Evolutionary conservation across 2,329 filamentous ascomycete species (phyloP), one percentile per base, ranked within the genome.

Genomic region (Colletotrichum viniferum): DNA sequence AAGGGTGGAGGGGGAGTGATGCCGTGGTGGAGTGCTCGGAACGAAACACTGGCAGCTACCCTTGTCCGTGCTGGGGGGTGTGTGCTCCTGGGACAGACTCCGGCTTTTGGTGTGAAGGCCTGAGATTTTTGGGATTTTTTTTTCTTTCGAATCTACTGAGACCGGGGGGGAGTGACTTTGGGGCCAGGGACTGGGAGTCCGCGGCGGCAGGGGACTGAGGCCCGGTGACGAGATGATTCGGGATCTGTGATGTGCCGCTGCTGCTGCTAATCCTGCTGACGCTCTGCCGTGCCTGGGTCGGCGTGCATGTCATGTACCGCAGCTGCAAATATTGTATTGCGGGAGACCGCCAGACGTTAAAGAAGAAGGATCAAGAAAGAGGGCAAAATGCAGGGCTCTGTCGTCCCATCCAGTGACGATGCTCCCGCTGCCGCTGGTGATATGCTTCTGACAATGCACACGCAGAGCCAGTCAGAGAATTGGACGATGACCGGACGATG

Each of bases 11-110:
- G 43, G 43, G 65, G 10, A 60, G 70, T 65, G 71, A 74, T 67
- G 71, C 71, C 60, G 71, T 48, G 74, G 52, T 74, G 74, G 74
- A 55, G 71, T 73, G 65, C 72, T 76, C 71, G 71, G 74, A 74
- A 74, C 74, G 71, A 76, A 76, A 76, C 74, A 71, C 65, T 74
- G 74, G 74, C 74, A 76, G 74, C 71, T 76, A 76, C 74, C 74
- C 74, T 74, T 76, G 71, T 74, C 74, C 65, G 74, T 76, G 64
- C 63, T 60, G 73, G 73, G 73, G 73, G 73, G 73, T 48, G 73
- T 76, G 69, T 73, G 69, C 63, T 73, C 63, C 36, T 76, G 73
- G 63, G 56, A 72, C 61, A 67, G 52, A 74, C 38, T 71, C 69
- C 38, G 69, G 55, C 43, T 63, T 68, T 38, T 68, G 60, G 38